A percentile compares a stretch with the other conserved stretches of the same genome.
Evolutionary conservation across 129 eudicot genomes (phyloP).

Genomic region (Tagetes erecta): DNA sequence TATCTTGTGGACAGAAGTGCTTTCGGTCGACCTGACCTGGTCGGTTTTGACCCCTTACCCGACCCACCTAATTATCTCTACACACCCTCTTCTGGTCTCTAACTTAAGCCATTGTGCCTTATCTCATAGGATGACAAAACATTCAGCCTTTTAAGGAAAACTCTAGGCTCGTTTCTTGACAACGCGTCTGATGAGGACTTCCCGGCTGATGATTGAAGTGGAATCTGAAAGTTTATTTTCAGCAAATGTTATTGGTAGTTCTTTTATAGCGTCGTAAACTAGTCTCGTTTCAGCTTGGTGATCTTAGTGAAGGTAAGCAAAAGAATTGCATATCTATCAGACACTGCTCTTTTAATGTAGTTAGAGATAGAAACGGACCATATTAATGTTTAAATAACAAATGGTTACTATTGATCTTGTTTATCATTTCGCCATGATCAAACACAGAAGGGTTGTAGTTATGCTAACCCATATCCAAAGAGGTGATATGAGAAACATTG

Average conservation of each 20-base stretch:
- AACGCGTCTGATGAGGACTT: constrained; percentile 88
- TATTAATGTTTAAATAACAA: not conserved
- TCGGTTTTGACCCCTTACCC: not conserved
- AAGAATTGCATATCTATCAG: not conserved
- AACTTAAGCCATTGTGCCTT: not conserved
- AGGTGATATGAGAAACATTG: not conserved
- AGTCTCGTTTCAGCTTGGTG: constrained; percentile 15
- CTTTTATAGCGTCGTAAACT: constrained; percentile 14
- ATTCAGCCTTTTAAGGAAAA: constrained; percentile 79
- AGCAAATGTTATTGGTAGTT: constrained; percentile 10
- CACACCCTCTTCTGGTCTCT: not conserved
- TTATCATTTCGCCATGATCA: not conserved
- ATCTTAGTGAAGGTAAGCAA: constrained; percentile 14
- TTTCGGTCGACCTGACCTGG: not conserved
- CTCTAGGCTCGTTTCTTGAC: constrained; percentile 78
- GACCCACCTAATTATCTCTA: not conserved
- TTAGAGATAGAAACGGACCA: constrained; percentile 14
- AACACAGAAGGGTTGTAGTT: too few relatives aligned
- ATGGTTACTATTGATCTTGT: not conserved
- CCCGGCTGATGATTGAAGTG: constrained; percentile 63
- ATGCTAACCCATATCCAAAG: too few relatives aligned
- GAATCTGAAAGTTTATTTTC: constrained; percentile 9
- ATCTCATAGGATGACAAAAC: constrained; percentile 76
- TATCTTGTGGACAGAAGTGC: not conserved
- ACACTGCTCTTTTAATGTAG: constrained; percentile 15